Evolutionary conservation across 2,329 filamentous ascomycete genomes (phyloP).

Genomic region (Penicillium sclerotigenum): DNA sequence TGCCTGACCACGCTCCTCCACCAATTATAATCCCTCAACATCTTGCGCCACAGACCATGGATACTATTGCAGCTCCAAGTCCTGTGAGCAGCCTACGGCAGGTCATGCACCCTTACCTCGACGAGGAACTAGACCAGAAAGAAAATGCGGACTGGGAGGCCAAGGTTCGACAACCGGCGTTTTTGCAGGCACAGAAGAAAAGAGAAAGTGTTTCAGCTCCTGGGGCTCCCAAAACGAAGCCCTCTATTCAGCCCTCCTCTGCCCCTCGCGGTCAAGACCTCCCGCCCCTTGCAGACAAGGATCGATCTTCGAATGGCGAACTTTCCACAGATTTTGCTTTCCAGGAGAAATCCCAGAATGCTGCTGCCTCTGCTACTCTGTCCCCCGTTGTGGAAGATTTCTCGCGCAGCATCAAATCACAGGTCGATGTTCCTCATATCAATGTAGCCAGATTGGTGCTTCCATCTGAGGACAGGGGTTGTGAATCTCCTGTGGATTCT

Average conservation of each 20-base stretch:
- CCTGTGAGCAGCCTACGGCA: constrained; percentile 77
- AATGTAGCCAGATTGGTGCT: constrained; percentile 25
- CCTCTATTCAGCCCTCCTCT: constrained; percentile 29
- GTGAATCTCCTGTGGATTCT: constrained; percentile 34
- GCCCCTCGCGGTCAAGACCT: constrained; percentile 26
- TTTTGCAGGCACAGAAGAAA: constrained; percentile 21
- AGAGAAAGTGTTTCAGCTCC: constrained; percentile 27
- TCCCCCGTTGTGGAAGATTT: constrained; percentile 31
- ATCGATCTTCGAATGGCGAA: constrained; percentile 23
- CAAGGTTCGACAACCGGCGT: constrained; percentile 18
- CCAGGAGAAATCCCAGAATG: constrained; percentile 18
- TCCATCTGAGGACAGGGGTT: constrained; percentile 22
- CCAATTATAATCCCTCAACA: constrained; percentile 51
- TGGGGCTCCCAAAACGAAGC: constrained; percentile 25
- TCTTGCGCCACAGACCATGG: constrained; percentile 37
- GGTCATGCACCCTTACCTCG: constrained; percentile 82
- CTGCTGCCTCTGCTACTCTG: constrained; percentile 15
- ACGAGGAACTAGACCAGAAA: constrained; percentile 26
- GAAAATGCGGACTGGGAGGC: constrained; percentile 23
- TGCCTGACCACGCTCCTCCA: constrained; percentile 64
- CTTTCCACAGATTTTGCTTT: constrained; percentile 18
- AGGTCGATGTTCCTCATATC: constrained; percentile 25
- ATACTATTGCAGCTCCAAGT: constrained; percentile 46
- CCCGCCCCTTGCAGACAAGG: constrained; percentile 36
- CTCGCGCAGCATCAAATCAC: constrained; percentile 20